Conservation (phyloP, 176 grass and related monocot species). For the Carex scoparia region DNA sequence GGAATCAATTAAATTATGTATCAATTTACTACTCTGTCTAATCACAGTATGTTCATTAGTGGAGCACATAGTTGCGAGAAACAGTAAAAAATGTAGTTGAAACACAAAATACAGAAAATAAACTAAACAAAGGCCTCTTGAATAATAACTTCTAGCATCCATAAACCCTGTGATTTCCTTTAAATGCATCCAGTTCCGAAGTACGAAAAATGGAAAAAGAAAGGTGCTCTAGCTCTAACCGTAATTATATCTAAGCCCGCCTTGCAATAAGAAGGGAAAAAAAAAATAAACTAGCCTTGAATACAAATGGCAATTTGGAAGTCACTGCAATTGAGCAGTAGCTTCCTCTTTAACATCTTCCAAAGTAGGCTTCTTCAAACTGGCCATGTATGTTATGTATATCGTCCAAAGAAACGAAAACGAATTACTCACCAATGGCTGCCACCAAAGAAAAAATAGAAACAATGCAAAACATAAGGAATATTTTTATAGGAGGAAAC, state of each 20-base stretch:
- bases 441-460: constrained; percentile 29
- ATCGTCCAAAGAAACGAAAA: constrained; percentile 98
- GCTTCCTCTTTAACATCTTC: constrained; percentile 32
- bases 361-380: constrained; percentile 63
- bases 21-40: neutral
- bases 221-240: neutral
- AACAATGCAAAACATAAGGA: neutral
- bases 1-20: neutral
- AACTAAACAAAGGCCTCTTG: neutral
- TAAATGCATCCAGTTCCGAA: neutral
- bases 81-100: neutral
- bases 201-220: neutral
- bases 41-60: neutral
- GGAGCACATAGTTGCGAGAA: neutral
- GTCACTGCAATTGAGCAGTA: neutral
- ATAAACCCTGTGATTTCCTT: neutral
- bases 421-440: constrained; percentile 95
- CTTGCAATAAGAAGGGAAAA: neutral
- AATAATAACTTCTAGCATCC: neutral
- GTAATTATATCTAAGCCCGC: neutral
- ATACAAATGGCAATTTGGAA: neutral
- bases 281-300: neutral
- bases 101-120: neutral
- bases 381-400: constrained; percentile 99
- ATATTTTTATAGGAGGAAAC: neutral